Percentiles rank a stretch among this genome's conserved stretches.
These are phyloP conservation scores for Citrus sinensis DNA, from an alignment of 345 rosid genomes.

Conservation along the genomic window DVS_A1.0 CM039166.1:10521501-10522000, in stretches of 20 bases:
- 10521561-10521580: constrained; percentile 57
- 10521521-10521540: constrained; percentile 27
- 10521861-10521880: neutral
- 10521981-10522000: neutral
- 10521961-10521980: neutral
- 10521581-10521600: constrained; percentile 52
- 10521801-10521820: constrained; percentile 84
- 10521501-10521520: constrained; percentile 26
- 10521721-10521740: constrained; percentile 74
- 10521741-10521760: constrained; percentile 89
- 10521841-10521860: neutral
- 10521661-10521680: constrained; percentile 57
- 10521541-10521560: constrained; percentile 46
- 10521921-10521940: neutral
- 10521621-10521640: constrained; percentile 66
- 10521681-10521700: constrained; percentile 68
- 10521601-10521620: constrained; percentile 65
- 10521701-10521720: constrained; percentile 82
- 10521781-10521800: constrained; percentile 64
- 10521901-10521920: neutral
- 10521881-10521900: neutral
- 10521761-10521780: constrained; percentile 61
- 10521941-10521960: neutral
- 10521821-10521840: constrained; percentile 39
- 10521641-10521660: constrained; percentile 55